phyloP scores from a whole-genome alignment of 2,329 filamentous ascomycete genomes.

The Lachnellula hyalina region DNA sequence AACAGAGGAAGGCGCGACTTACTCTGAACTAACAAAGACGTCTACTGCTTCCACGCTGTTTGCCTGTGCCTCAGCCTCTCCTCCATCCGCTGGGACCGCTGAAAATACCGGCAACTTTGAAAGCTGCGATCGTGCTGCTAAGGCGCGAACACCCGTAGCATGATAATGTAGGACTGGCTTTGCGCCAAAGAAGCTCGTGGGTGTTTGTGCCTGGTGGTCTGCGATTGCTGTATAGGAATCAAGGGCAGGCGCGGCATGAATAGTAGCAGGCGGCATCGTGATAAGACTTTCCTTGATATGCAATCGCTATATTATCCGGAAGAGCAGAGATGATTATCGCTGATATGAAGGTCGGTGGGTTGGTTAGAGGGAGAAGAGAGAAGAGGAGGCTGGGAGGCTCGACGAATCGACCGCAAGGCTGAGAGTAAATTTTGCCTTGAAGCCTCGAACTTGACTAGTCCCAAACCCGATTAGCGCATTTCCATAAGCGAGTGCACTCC shows the following conservation, averaged over 20 bases:
- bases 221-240: constrained; percentile 59
- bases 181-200: constrained; percentile 63
- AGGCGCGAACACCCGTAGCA: constrained; percentile 50
- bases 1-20: constrained; percentile 21
- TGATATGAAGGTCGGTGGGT: background rate
- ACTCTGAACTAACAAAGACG: constrained; percentile 56
- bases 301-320: no score
- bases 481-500: no score
- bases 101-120: constrained; percentile 46
- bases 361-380: background rate
- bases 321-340: no score
- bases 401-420: background rate
- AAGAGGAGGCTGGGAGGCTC: background rate
- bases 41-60: constrained; percentile 38
- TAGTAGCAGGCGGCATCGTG: constrained; percentile 40
- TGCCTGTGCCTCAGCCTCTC: constrained; percentile 13
- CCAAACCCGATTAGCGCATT: no score
- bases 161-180: constrained; percentile 68
- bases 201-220: constrained; percentile 69
- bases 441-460: no score
- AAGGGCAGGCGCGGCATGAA: constrained; percentile 50
- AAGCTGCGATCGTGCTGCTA: constrained; percentile 50
- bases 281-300: background rate
- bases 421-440: background rate
- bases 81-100: constrained; percentile 35